Percentiles rank a stretch among this genome's conserved stretches.
Conservation (phyloP, 2,329 filamentous ascomycete species). For the Boeremia lycopersici region DNA sequence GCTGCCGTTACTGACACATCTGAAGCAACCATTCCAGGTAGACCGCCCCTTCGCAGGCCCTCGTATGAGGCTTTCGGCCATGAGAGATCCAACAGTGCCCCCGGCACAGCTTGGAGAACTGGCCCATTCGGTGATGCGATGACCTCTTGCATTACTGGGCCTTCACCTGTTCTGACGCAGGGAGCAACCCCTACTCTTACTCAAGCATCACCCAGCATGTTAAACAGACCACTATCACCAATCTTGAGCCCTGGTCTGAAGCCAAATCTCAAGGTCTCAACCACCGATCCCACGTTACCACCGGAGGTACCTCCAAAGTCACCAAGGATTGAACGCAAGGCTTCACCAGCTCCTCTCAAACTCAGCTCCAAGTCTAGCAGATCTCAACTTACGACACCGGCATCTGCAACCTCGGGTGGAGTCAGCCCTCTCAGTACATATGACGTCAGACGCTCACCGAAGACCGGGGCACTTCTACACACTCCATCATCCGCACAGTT, state of each 20-base stretch:
- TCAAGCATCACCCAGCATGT: slow-evolving; percentile 23
- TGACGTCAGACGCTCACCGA: slow-evolving; percentile 42
- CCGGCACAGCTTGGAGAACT: slow-evolving; percentile 45
- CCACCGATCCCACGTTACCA: slow-evolving; percentile 31
- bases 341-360: slow-evolving; percentile 41
- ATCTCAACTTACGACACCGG: slow-evolving; percentile 40
- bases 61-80: slow-evolving; percentile 45
- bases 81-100: slow-evolving; percentile 49
- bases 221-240: slow-evolving; percentile 26
- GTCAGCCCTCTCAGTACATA: slow-evolving; percentile 35
- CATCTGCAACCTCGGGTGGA: slow-evolving; percentile 32
- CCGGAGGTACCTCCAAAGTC: slow-evolving; percentile 49
- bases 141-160: slow-evolving; percentile 47
- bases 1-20: slow-evolving; percentile 18
- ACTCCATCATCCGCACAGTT: slow-evolving; percentile 42
- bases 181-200: slow-evolving; percentile 19
- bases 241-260: slow-evolving; percentile 44
- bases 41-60: slow-evolving; percentile 45
- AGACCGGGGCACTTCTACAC: slow-evolving; percentile 31
- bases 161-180: slow-evolving; percentile 32
- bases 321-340: slow-evolving; percentile 40
- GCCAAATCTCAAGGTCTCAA: slow-evolving; percentile 44
- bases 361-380: slow-evolving; percentile 41
- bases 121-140: slow-evolving; percentile 50
- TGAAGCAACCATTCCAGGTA: slow-evolving; percentile 49